These are phyloP conservation scores for Volvox reticuliferus DNA, from an alignment of 139 green algal species.

Conservation along the genomic window DNA sequence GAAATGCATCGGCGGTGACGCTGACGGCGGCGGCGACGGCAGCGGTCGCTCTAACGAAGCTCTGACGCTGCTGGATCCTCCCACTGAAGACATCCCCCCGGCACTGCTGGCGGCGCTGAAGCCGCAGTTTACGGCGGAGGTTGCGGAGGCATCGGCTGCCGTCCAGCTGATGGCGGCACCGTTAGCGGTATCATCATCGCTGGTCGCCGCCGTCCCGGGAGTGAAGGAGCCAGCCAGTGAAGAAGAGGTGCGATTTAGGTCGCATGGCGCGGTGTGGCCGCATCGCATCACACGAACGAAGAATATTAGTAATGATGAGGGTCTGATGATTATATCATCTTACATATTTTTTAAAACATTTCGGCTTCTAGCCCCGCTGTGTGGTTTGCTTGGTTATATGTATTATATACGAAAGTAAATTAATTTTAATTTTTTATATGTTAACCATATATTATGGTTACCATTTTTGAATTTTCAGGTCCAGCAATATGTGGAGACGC, in stretches of 20 bases:
- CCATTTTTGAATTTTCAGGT: no score
- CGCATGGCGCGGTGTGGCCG: neutral
- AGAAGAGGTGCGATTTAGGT: slow-evolving; percentile 12
- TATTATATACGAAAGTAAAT: no score
- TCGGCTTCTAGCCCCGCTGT: no score
- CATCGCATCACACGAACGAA: no score
- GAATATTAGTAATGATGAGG: no score
- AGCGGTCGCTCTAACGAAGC: neutral
- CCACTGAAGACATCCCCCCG: neutral
- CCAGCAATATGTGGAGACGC: neutral
- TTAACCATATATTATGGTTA: no score
- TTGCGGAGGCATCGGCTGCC: neutral
- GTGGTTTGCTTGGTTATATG: no score
- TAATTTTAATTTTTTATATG: no score
- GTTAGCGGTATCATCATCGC: neutral
- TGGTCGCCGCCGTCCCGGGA: neutral
- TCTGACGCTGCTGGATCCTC: slow-evolving; percentile 1
- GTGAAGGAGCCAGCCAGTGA: neutral
- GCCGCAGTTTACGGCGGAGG: neutral
- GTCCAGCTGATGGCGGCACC: no score
- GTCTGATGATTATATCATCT: no score
- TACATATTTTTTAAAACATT: no score
- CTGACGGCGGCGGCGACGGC: neutral
- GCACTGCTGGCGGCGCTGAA: neutral
- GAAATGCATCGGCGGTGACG: neutral